phyloP scores from a whole-genome alignment of 2,329 filamentous ascomycete genomes.

The Cladosporium sp. region DNA sequence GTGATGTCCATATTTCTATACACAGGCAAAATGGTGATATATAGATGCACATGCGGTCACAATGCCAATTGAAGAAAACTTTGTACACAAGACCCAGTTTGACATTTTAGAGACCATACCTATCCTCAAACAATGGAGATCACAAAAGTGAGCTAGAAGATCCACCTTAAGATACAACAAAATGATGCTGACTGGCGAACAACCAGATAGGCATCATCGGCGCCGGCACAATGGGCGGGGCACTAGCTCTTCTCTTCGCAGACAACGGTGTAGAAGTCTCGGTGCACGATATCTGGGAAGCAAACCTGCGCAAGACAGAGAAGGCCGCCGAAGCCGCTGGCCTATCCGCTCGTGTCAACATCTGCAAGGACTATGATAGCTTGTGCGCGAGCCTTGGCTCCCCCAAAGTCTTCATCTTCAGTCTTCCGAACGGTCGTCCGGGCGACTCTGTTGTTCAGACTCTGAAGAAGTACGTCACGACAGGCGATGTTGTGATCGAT shows the following conservation, averaged over 20 bases:
- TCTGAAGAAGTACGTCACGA: constrained; percentile 39
- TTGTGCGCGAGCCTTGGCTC: constrained; percentile 34
- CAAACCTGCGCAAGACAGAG: constrained; percentile 31
- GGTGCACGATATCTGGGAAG: constrained; percentile 38
- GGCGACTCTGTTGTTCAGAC: constrained; percentile 26
- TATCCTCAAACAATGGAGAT: background rate
- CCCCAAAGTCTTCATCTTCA: constrained; percentile 40
- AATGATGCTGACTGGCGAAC: background rate
- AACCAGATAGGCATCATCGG: constrained; percentile 40
- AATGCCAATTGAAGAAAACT: no score
- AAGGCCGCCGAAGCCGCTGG: constrained; percentile 18
- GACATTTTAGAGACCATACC: background rate
- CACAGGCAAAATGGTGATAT: background rate
- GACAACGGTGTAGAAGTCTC: constrained; percentile 42
- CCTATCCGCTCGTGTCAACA: constrained; percentile 29
- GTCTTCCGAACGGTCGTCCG: constrained; percentile 34
- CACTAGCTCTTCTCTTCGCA: constrained; percentile 43
- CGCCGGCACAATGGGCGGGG: constrained; percentile 44
- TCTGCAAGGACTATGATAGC: constrained; percentile 35
- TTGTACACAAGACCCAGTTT: no score
- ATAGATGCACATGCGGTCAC: background rate
- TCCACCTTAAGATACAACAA: background rate
- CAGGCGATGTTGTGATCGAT: constrained; percentile 57
- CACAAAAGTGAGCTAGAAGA: background rate
- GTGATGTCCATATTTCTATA: background rate